A percentile compares a stretch with the other conserved stretches of the same genome.
phyloP scores from a whole-genome alignment of 495 filamentous ascomycete species.

The Penicillium waksmanii region DNA sequence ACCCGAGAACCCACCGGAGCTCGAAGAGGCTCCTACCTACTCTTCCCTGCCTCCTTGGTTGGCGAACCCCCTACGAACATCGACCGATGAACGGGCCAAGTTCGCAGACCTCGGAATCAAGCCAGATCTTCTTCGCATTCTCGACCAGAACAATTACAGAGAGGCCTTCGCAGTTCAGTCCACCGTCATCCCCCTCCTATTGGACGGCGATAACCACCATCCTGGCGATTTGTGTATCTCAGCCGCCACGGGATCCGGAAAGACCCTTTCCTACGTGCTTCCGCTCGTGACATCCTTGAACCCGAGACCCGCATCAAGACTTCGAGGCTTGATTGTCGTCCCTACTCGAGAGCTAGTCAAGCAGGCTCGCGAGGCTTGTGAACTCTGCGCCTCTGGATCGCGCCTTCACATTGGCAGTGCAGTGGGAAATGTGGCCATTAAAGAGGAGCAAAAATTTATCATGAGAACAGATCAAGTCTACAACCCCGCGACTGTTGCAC shows the following conservation, averaged over 20 bases:
- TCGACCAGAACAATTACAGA: slow-evolving; percentile 67
- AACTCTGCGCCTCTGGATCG: slow-evolving; percentile 65
- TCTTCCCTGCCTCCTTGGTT: slow-evolving; percentile 68
- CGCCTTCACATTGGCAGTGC: slow-evolving; percentile 78
- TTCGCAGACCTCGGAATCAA: slow-evolving; percentile 66
- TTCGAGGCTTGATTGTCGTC: slow-evolving; percentile 80
- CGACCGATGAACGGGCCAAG: slow-evolving; percentile 55
- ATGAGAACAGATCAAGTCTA: slow-evolving; percentile 65
- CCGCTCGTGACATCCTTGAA: slow-evolving; percentile 79
- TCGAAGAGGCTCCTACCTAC: slow-evolving; percentile 49
- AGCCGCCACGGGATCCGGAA: slow-evolving; percentile 90
- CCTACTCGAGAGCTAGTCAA: slow-evolving; percentile 88
- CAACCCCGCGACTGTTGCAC: slow-evolving; percentile 57
- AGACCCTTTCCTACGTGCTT: slow-evolving; percentile 89
- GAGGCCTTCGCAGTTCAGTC: slow-evolving; percentile 87
- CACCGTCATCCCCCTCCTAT: slow-evolving; percentile 74
- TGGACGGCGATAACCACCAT: slow-evolving; percentile 58
- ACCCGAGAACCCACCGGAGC: slow-evolving; percentile 61
- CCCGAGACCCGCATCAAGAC: slow-evolving; percentile 56
- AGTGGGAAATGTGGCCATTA: slow-evolving; percentile 75
- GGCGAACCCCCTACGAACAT: slow-evolving; percentile 67
- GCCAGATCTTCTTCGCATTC: slow-evolving; percentile 56
- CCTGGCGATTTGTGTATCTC: slow-evolving; percentile 83
- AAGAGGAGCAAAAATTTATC: slow-evolving; percentile 71
- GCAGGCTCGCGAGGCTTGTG: slow-evolving; percentile 75